Evolutionary conservation across 257 asterid genomes (phyloP).

Genomic region (Salvia hispanica): DNA sequence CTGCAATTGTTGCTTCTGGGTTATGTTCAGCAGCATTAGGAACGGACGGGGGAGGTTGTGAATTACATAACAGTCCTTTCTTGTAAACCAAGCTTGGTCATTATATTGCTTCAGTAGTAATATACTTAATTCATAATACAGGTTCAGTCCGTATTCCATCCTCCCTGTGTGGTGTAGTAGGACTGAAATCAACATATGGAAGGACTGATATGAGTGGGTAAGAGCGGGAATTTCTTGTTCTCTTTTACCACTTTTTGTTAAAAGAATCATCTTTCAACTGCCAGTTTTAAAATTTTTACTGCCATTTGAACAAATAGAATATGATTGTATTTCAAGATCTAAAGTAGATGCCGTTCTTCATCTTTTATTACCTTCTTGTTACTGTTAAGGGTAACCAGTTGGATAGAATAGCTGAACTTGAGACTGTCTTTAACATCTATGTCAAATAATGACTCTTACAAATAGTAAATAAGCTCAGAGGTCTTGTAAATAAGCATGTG

Average conservation of each 20-base stretch:
- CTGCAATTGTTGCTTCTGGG: constrained; percentile 97
- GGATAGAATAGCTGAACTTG: too few species aligned
- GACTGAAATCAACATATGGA: constrained; percentile 88
- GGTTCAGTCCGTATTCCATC: constrained; percentile 97
- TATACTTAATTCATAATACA: constrained; percentile 42
- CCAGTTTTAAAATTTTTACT: constrained; percentile 10
- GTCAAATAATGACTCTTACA: too few species aligned
- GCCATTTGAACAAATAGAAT: neutral
- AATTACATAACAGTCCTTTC: constrained; percentile 30
- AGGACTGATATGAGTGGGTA: constrained; percentile 89
- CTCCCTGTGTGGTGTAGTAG: constrained; percentile 95
- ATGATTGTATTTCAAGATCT: constrained; percentile 14
- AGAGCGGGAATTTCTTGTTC: constrained; percentile 34
- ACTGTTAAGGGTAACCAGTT: too few species aligned
- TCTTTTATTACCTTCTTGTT: neutral
- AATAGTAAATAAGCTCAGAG: too few species aligned
- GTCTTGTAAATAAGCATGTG: too few species aligned
- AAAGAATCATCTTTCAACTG: constrained; percentile 15
- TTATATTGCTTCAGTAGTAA: constrained; percentile 25
- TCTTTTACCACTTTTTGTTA: constrained; percentile 24
- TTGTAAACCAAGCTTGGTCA: constrained; percentile 29
- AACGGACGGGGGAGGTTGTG: constrained; percentile 99
- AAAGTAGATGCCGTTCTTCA: neutral
- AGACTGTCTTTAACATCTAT: too few species aligned
- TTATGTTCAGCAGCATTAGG: constrained; percentile 96